Percentiles rank a stretch among this genome's conserved stretches.
Evolutionary conservation across 441 rosid genomes (phyloP).

Genomic region (Gossypium schwendimanii): DNA sequence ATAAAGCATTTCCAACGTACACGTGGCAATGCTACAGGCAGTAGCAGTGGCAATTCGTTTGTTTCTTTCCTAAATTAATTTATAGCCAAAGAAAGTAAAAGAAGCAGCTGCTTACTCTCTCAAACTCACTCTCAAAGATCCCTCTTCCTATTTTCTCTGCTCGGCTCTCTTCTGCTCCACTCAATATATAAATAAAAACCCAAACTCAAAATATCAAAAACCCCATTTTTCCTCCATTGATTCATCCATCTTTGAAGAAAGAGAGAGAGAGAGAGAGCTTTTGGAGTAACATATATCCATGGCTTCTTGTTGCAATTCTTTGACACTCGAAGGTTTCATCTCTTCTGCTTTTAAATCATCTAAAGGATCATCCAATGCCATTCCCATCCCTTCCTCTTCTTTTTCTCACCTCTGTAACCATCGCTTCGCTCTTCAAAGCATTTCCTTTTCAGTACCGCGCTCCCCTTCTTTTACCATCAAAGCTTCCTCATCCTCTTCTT

Average conservation of each 20-base stretch:
- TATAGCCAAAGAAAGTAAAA: background rate
- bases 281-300: background rate
- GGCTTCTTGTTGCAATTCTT: constrained; percentile 29
- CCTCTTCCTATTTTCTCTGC: background rate
- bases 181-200: background rate
- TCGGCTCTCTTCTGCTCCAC: background rate
- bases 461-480: constrained; percentile 20
- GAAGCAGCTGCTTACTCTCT: background rate
- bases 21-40: constrained; percentile 8
- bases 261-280: too few species aligned
- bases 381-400: constrained; percentile 22
- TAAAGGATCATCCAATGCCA: constrained; percentile 12
- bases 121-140: too few species aligned
- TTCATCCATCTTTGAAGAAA: background rate
- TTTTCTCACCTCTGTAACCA: constrained; percentile 16
- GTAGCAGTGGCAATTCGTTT: background rate
- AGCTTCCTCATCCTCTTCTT: constrained; percentile 31
- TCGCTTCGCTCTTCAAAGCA: constrained; percentile 24
- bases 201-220: background rate
- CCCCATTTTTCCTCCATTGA: background rate
- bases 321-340: constrained; percentile 31
- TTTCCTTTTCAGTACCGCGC: constrained; percentile 7
- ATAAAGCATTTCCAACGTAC: constrained; percentile 9
- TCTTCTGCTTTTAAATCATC: constrained; percentile 19
- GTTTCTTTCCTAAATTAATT: background rate